Evolutionary conservation across 257 asterid genomes (phyloP), one percentile per base, ranked within the genome.

Genomic region (Buddleja alternifolia): DNA sequence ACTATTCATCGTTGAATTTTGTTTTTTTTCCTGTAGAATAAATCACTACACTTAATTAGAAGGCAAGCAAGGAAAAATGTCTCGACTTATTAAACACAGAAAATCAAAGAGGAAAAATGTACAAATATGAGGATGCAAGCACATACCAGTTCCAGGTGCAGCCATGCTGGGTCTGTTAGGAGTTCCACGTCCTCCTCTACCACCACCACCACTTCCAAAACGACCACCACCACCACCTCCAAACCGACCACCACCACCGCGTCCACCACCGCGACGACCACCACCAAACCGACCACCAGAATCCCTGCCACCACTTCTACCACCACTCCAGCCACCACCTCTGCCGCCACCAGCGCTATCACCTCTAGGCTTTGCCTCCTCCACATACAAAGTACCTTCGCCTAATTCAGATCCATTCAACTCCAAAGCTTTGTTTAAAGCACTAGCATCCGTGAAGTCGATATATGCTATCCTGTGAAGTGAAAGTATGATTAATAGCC

Each of bases 391-490:
- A 37, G 44, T 7, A 63, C 55, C 39, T 15, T 70, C 85, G 37
- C 85, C 85, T 21, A 84, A 16, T 16, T 76, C 67, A 7, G 95
- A 85, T 10, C 87, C 78, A 70, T 87, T 71, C 9, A 84, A 71
- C 66, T 78, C 84, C 65, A 90, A 59, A 11, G 99, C 99, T 68
- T 81, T 72, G 80, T 65, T 78, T 15, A 81, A 25, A 32, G 80
- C 85, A 50, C 60, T 80, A 10, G 44, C 39, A 61, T 84, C 87
- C 24, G 71, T 55, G 41, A 90, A 93, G 51, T 83, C 81, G 6
- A 93, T 46, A 75, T 80, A 90, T 20, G 96, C 96, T 34, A 93
- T 78, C 75, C 99, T 90, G 85, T 44, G 44, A 12, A 42, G 7
- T 6, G 19, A 3, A 34, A 69, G 11, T 16, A 40, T 10, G 50